Percentiles rank a stretch among this genome's conserved stretches.
phyloP scores from a whole-genome alignment of 805 yeast species.

The Monosporozyma yasuniensis region DNA sequence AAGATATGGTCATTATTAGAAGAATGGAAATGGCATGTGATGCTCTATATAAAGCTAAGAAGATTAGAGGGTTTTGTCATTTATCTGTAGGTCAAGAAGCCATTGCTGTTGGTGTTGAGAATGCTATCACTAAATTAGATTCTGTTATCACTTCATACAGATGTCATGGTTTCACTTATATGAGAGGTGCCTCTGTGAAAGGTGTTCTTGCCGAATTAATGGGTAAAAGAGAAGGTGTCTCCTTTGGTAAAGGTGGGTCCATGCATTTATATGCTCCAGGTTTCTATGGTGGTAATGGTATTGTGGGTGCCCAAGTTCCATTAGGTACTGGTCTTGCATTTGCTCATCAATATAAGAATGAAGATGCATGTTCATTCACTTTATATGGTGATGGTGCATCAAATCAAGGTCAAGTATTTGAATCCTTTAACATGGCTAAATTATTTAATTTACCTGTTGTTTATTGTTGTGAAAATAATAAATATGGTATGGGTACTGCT shows the following conservation, averaged over 20 bases:
- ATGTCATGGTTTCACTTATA: constrained; percentile 97
- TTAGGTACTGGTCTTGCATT: constrained; percentile 97
- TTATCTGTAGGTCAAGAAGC: constrained; percentile 98
- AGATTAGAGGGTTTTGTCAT: constrained; percentile 98
- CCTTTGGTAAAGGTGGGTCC: constrained; percentile 98
- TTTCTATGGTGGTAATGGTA: constrained; percentile 99
- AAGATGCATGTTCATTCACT: constrained; percentile 72
- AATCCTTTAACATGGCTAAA: constrained; percentile 97
- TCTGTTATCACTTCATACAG: constrained; percentile 93
- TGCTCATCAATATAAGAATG: constrained; percentile 89
- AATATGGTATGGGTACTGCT: constrained; percentile 99
- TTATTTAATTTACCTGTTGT: constrained; percentile 93
- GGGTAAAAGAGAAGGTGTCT: constrained; percentile 93
- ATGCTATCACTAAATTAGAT: constrained; percentile 79
- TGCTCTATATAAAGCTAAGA: constrained; percentile 95
- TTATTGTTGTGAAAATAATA: constrained; percentile 97
- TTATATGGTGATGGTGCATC: constrained; percentile 99
- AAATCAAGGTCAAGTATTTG: constrained; percentile 98
- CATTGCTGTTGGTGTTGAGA: constrained; percentile 95
- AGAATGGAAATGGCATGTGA: constrained; percentile 99
- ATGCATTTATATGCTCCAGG: constrained; percentile 97
- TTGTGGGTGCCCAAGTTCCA: constrained; percentile 99
- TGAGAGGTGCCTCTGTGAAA: constrained; percentile 91
- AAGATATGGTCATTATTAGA: constrained; percentile 88
- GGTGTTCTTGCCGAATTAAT: constrained; percentile 89